Conservation (phyloP, 108 stramenopile genomes). For the Pseudonitzschia multiseries region DNA sequence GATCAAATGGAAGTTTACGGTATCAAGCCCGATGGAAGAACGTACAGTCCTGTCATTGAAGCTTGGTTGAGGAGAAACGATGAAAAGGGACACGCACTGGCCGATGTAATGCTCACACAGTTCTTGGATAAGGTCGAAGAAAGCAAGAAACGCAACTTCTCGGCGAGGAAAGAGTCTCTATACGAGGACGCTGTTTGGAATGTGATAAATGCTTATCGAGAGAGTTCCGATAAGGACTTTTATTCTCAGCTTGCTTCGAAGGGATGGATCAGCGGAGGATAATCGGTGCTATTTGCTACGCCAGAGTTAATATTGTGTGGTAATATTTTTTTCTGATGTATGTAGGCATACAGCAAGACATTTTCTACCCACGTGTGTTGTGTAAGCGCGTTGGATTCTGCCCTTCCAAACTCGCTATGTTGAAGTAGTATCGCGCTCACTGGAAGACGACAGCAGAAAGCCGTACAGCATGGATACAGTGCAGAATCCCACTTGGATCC, state of each 20-base stretch:
- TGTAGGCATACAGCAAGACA: not conserved
- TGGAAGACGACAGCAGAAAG: slow-evolving; percentile 7
- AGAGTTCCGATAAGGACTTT: slow-evolving; percentile 12
- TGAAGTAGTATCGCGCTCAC: not conserved
- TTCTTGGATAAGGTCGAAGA: slow-evolving; percentile 25
- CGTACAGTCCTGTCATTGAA: slow-evolving; percentile 29
- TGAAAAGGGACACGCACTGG: slow-evolving; percentile 30
- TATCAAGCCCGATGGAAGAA: slow-evolving; percentile 27
- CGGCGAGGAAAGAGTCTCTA: not conserved
- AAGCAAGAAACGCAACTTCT: slow-evolving; percentile 1
- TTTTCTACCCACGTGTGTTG: not conserved
- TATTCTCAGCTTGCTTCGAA: not conserved
- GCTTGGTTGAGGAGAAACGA: slow-evolving; percentile 27
- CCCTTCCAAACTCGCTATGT: not conserved
- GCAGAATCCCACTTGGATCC: slow-evolving; percentile 18
- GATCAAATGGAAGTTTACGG: slow-evolving; percentile 23
- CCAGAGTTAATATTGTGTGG: not conserved
- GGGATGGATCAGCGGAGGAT: slow-evolving; percentile 3
- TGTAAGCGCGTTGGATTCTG: not conserved
- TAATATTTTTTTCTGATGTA: not conserved
- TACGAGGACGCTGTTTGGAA: slow-evolving; percentile 29
- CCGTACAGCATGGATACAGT: slow-evolving; percentile 20
- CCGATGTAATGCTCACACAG: slow-evolving; percentile 24
- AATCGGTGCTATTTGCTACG: not conserved
- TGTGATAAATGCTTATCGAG: slow-evolving; percentile 30